phyloP scores from a whole-genome alignment of 2,329 filamentous ascomycete species.

The Nemania serpens region DNA sequence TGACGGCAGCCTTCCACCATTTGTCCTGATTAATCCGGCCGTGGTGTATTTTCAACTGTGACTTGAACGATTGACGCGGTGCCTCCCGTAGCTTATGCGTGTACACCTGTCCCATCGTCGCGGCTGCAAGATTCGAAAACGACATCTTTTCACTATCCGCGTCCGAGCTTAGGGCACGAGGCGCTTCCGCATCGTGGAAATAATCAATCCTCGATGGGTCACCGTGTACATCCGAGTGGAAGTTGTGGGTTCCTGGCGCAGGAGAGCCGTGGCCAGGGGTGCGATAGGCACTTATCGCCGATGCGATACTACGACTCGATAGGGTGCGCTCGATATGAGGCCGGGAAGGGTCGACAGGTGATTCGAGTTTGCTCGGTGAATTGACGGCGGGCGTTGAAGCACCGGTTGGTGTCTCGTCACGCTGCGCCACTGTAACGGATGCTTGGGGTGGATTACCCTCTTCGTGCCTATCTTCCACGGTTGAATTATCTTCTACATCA shows the following conservation, averaged over 20 bases:
- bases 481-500: conserved; percentile 31
- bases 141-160: conserved; percentile 51
- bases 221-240: conserved; percentile 45
- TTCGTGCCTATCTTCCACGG: conserved; percentile 22
- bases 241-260: conserved; percentile 43
- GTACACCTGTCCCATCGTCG: conserved; percentile 58
- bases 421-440: neutral
- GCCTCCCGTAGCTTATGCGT: conserved; percentile 70
- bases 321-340: conserved; percentile 28
- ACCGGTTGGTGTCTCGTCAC: neutral
- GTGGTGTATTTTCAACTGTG: conserved; percentile 77
- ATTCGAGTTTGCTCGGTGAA: neutral
- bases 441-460: conserved; percentile 15
- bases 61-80: conserved; percentile 71
- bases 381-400: neutral
- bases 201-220: conserved; percentile 25
- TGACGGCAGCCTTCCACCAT: conserved; percentile 76
- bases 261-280: conserved; percentile 21
- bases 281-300: conserved; percentile 16
- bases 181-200: conserved; percentile 27
- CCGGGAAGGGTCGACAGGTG: conserved; percentile 33
- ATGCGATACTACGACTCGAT: conserved; percentile 24
- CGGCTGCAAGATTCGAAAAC: conserved; percentile 41
- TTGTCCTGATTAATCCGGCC: conserved; percentile 77
- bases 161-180: conserved; percentile 31